Evolutionary conservation across 352 stramenopile genomes (phyloP), one percentile per base, ranked within the genome.

Genomic region (Phytophthora pluvialis): DNA sequence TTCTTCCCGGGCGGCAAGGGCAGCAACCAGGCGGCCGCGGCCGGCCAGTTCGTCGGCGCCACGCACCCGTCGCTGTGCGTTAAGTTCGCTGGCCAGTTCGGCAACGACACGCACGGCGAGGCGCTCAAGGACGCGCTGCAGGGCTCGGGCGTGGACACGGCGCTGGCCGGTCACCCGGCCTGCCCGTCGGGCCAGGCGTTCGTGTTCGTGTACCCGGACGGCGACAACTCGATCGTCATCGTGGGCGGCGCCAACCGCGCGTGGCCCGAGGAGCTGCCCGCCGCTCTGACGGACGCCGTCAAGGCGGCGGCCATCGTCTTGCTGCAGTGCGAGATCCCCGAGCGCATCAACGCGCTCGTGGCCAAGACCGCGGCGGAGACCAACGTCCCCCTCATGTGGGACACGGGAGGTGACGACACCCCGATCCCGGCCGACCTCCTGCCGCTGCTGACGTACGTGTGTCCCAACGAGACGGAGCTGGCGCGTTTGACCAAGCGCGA

Each of bases 221-320:
- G 87, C 18, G 81, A 93, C 54, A 95, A 95, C 57, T 91, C 85
- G 29, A 95, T 95, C 55, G 78, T 95, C 16, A 89, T 95, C 38
- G 82, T 95, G 4, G 83, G 83, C 7, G 87, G 87, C 16, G 87
- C 87, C 18, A 95, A 95, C 36, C 65, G 64, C 15, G 72, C 77
- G 39, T 95, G 87, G 87, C 75, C 81, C 0, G 28, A 72, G 0
- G 16, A 65, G 18, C 65, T 95, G 3, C 64, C 83, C 0, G 39
- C 26, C 1, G 40, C 40, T 12, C 48, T 91, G 5, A 63, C 74
- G 6, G 47, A 77, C 8, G 79, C 80, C 6, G 80, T 95, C 52
- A 70, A 79, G 21, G 61, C 51, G 15, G 82, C 86, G 0, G 72
- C 74, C 2, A 79, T 93, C 45, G 78, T 95, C 25, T 43, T 93